These are phyloP conservation scores for Epichloe hybrida DNA, from an alignment of 2,329 filamentous ascomycete genomes.

Conservation along the genomic window DNA sequence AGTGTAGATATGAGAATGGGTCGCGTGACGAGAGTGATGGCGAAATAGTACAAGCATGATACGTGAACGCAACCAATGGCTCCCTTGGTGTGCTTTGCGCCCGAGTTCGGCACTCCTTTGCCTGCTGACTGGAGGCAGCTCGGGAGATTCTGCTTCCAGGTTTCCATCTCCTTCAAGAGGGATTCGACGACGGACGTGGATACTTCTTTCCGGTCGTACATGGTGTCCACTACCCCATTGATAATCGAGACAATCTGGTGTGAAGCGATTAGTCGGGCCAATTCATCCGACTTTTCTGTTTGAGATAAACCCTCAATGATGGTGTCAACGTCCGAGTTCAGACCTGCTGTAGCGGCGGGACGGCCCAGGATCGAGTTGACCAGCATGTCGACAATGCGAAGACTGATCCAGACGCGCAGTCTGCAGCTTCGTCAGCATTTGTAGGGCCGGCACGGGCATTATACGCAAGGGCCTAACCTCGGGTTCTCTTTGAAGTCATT, in stretches of 20 bases:
- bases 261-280: conserved; percentile 22
- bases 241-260: conserved; percentile 30
- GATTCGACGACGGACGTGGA: conserved; percentile 22
- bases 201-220: conserved; percentile 26
- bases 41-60: conserved; percentile 44
- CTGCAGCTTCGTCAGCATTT: conserved; percentile 8
- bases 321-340: conserved; percentile 15
- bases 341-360: conserved; percentile 21
- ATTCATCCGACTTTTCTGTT: conserved; percentile 2
- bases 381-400: conserved; percentile 24
- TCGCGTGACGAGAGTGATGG: conserved; percentile 41
- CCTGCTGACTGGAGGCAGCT: conserved; percentile 14
- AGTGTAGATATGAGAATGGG: conserved; percentile 40
- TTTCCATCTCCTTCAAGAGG: conserved; percentile 27
- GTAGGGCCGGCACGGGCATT: too few species aligned
- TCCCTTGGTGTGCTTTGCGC: conserved; percentile 12
- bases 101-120: conserved; percentile 1
- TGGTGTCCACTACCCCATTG: conserved; percentile 27
- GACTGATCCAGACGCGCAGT: conserved; percentile 23
- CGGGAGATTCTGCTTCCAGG: conserved; percentile 32
- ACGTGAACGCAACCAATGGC: conserved; percentile 39
- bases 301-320: conserved; percentile 12
- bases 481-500: conserved; percentile 7
- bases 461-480: conserved; percentile 9
- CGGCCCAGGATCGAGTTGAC: conserved; percentile 25